Evolutionary conservation across 106 monocot genomes (phyloP), one percentile per base, ranked within the genome.

Genomic region (Allium cepa): DNA sequence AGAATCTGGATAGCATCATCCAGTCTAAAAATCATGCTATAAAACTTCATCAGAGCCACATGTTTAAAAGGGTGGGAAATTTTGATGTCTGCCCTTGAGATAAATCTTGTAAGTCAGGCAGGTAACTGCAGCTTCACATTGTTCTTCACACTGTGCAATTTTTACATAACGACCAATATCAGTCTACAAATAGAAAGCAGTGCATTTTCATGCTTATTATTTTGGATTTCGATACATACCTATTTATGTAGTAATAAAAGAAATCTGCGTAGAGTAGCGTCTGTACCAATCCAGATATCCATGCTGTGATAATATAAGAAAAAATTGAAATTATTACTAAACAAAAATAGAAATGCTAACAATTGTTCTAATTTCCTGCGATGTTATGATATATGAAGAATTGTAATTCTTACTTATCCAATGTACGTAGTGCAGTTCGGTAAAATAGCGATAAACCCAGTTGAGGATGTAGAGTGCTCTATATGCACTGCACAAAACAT

Each of bases 241-340:
- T 99, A 12, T 83, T 82, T 52, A 99, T 74, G 70, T 99, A 99
- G 53, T 99, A 99, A 56, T 92, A 99, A 72, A 99, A 93, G 76
- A 99, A 99, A 63, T 99, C 97, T 4, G 80, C 97, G 74, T 99
- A 99, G 6, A 93, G 83, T 4, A 90, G 28, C 46, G 97, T 92
- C 69, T 97, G 97, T 51, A 92, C 84, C 0, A 87, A 13, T 60
- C 97, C 97, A 51, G 92, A 79, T 49, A 99, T 79, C 97, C 97
- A 99, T 63, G 90, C 97, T 99, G 82, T 56, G 11, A 57, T 2
- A 68, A 36, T 36, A 36, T 36, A 36, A 36, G 57, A 58, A 66
- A 61, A 58, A 57, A 45, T 52, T 0, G n/a, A 64, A 64, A 16
- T 64, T 64, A 36, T 62, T 63, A 72, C 1, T 13, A 66, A 56